These are phyloP conservation scores for Chenopodium quinoa DNA, from an alignment of 148 eudicot species.

Conservation along the genomic window DNA sequence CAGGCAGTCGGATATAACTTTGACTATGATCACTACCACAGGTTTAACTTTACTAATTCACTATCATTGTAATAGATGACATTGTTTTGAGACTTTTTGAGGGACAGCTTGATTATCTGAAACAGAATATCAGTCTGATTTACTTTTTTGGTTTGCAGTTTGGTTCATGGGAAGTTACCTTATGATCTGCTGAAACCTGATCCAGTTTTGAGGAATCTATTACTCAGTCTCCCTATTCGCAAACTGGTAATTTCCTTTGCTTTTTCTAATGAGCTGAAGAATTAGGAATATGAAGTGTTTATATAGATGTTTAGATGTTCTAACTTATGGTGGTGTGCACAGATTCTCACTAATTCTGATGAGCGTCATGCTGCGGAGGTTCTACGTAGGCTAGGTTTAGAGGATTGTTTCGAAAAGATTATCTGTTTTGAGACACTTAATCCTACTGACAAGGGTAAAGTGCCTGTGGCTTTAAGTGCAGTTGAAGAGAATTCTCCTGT, in stretches of 20 bases:
- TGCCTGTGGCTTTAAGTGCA: neutral
- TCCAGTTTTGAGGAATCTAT: conserved; percentile 56
- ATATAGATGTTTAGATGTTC: neutral
- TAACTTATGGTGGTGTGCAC: conserved; percentile 1
- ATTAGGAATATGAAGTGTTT: neutral
- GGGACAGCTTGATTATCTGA: neutral
- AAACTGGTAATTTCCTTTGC: conserved; percentile 60
- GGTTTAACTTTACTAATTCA: conserved; percentile 34
- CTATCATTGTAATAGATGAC: neutral
- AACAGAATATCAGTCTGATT: neutral
- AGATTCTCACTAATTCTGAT: conserved; percentile 84
- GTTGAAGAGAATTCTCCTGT: conserved; percentile 21
- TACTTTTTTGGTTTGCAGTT: conserved; percentile 36
- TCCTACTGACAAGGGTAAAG: conserved; percentile 26
- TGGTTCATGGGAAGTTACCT: conserved; percentile 90
- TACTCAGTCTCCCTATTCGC: conserved; percentile 71
- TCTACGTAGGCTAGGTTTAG: conserved; percentile 71
- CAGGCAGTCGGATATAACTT: conserved; percentile 92
- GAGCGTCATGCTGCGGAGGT: conserved; percentile 58
- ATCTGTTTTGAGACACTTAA: conserved; percentile 87
- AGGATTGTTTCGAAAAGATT: conserved; percentile 77
- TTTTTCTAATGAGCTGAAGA: neutral
- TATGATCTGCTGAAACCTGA: conserved; percentile 79
- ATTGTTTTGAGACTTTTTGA: neutral
- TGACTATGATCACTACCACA: conserved; percentile 85